Evolutionary conservation across 2,329 filamentous ascomycete species (phyloP).

Genomic region (Colletotrichum somersetense): DNA sequence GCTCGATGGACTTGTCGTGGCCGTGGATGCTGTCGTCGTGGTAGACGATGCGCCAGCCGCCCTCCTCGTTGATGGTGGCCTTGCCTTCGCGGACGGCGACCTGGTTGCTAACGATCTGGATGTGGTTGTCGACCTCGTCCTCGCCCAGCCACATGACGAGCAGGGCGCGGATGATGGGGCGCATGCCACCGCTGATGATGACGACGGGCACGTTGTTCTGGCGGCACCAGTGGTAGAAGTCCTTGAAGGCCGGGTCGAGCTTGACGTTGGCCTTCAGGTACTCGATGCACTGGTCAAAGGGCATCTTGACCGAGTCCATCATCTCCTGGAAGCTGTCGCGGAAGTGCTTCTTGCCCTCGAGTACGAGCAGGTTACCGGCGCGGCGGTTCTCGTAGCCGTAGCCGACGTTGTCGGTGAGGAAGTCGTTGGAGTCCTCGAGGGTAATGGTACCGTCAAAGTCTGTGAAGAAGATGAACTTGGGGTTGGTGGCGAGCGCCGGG

Average conservation of each 20-base stretch:
- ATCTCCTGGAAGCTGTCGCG: conserved; percentile 90
- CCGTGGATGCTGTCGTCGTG: conserved; percentile 92
- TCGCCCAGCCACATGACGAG: conserved; percentile 83
- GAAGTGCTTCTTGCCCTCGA: conserved; percentile 79
- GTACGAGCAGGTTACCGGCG: conserved; percentile 81
- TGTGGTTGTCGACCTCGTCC: conserved; percentile 74
- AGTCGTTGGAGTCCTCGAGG: conserved; percentile 74
- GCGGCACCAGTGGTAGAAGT: conserved; percentile 87
- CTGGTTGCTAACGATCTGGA: conserved; percentile 93
- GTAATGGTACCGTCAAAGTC: conserved; percentile 99
- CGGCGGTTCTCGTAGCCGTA: conserved; percentile 80
- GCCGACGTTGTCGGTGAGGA: conserved; percentile 90
- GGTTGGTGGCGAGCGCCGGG: conserved; percentile 74
- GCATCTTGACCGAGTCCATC: conserved; percentile 87
- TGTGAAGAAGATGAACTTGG: conserved; percentile 97
- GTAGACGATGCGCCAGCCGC: conserved; percentile 89
- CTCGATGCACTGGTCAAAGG: conserved; percentile 85
- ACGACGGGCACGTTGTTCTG: conserved; percentile 91
- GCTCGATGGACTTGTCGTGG: conserved; percentile 96
- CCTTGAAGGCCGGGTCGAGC: conserved; percentile 88
- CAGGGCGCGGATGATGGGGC: conserved; percentile 87
- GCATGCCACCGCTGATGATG: conserved; percentile 92
- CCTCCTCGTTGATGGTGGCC: conserved; percentile 77
- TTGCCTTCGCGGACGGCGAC: conserved; percentile 74
- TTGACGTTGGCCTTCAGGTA: conserved; percentile 85